Evolutionary conservation across 2,329 filamentous ascomycete species (phyloP).

Genomic region (Fusarium nisikadoi): DNA sequence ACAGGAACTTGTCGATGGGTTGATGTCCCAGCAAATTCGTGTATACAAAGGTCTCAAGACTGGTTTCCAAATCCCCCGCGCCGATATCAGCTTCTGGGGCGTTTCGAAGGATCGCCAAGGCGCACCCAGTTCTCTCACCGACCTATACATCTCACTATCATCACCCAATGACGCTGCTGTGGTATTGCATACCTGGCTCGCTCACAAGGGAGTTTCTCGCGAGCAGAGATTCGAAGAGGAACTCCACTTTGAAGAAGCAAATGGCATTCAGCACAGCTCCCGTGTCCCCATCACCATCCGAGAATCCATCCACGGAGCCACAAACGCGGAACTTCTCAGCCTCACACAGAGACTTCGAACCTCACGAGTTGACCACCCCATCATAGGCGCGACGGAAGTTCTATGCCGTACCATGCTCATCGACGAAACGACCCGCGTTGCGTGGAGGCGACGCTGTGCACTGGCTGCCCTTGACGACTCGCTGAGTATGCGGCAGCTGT

Average conservation of each 20-base stretch:
- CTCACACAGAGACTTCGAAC: constrained; percentile 14
- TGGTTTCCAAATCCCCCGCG: not conserved
- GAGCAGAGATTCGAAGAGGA: constrained; percentile 9
- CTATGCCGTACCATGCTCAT: constrained; percentile 20
- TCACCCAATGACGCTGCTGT: not conserved
- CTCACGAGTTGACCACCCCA: not conserved
- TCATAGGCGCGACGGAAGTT: constrained; percentile 1
- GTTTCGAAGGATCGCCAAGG: not conserved
- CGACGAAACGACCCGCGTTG: not conserved
- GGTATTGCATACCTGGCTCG: constrained; percentile 1
- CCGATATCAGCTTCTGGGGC: constrained; percentile 3
- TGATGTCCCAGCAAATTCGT: not conserved
- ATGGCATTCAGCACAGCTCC: not conserved
- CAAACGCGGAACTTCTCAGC: constrained; percentile 22
- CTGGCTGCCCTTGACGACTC: not conserved
- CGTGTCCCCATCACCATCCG: constrained; percentile 19
- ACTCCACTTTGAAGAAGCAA: constrained; percentile 6
- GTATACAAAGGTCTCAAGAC: constrained; percentile 5
- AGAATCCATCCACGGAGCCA: constrained; percentile 13
- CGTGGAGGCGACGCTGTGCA: not conserved
- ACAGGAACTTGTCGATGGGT: not conserved
- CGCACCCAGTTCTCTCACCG: not conserved
- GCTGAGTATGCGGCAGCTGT: not conserved
- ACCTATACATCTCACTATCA: not conserved
- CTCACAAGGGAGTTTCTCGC: not conserved